Conservation (phyloP, 202 grass and related monocot genomes). For the Digitaria exilis region DNA sequence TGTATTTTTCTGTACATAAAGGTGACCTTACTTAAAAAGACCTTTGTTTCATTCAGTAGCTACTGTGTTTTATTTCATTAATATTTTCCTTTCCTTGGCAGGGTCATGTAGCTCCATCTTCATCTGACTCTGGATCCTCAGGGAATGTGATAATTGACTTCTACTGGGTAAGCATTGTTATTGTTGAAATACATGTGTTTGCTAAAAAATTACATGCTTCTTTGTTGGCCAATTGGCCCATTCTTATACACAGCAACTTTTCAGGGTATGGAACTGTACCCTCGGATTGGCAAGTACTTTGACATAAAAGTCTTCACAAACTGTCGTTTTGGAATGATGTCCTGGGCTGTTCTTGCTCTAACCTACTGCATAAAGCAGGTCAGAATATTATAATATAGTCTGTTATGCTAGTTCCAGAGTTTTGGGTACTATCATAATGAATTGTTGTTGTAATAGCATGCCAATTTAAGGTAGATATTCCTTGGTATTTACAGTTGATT, state of each 20-base stretch:
- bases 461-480: not conserved
- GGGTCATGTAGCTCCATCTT: slow-evolving; percentile 95
- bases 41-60: slow-evolving; percentile 3
- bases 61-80: slow-evolving; percentile 24
- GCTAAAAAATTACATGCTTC: slow-evolving; percentile 1
- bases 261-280: slow-evolving; percentile 97
- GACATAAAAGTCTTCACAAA: slow-evolving; percentile 99
- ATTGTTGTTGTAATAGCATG: not conserved
- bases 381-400: slow-evolving; percentile 31
- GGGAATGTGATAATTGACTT: slow-evolving; percentile 94
- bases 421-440: not conserved
- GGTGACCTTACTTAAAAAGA: slow-evolving; percentile 37
- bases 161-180: slow-evolving; percentile 73
- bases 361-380: slow-evolving; percentile 99
- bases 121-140: slow-evolving; percentile 90
- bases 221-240: not conserved
- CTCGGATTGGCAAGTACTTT: slow-evolving; percentile 90
- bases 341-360: slow-evolving; percentile 96
- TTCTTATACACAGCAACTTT: slow-evolving; percentile 16
- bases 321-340: slow-evolving; percentile 99
- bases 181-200: not conserved
- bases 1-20: slow-evolving; percentile 93
- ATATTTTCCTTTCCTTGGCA: slow-evolving; percentile 28
- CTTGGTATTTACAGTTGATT: slow-evolving; percentile 22
- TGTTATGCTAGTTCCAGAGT: not conserved